A percentile compares a stretch with the other conserved stretches of the same genome.
phyloP scores from a whole-genome alignment of 1,284 basidiomycete genomes.

The Nidula niveotomentosa region DNA sequence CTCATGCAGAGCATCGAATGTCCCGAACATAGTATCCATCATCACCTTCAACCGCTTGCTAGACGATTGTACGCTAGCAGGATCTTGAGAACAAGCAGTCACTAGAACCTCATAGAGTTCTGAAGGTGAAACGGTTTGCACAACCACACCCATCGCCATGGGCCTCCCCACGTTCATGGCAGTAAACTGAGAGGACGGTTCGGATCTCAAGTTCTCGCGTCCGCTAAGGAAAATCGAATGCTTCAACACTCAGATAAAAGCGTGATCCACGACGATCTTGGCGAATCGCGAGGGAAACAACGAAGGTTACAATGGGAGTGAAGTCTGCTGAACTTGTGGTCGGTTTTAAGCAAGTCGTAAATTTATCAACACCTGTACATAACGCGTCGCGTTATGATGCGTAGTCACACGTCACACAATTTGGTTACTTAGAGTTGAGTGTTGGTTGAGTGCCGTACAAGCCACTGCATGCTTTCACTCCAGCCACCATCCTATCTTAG shows the following conservation, averaged over 20 bases:
- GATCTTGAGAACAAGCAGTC: slow-evolving; percentile 72
- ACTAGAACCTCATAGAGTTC: slow-evolving; percentile 67
- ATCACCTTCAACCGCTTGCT: slow-evolving; percentile 64
- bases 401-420: not conserved
- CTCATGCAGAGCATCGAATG: slow-evolving; percentile 67
- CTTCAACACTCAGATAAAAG: not conserved
- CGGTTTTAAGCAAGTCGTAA: not conserved
- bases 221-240: too few species aligned
- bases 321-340: too few species aligned
- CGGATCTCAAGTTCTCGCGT: too few species aligned
- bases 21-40: slow-evolving; percentile 58
- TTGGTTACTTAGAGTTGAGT: too few species aligned
- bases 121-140: slow-evolving; percentile 47
- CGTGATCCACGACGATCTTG: not conserved
- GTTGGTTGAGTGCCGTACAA: too few species aligned
- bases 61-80: slow-evolving; percentile 54
- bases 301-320: too few species aligned
- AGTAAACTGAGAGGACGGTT: not conserved
- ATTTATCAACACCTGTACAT: slow-evolving; percentile 19
- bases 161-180: slow-evolving; percentile 8
- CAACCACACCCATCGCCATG: slow-evolving; percentile 26
- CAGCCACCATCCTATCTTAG: too few species aligned
- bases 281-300: not conserved
- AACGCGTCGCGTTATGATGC: slow-evolving; percentile 32
- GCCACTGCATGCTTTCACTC: not conserved